phyloP scores from a whole-genome alignment of 148 eudicot species.

The Talinum fruticosum region DNA sequence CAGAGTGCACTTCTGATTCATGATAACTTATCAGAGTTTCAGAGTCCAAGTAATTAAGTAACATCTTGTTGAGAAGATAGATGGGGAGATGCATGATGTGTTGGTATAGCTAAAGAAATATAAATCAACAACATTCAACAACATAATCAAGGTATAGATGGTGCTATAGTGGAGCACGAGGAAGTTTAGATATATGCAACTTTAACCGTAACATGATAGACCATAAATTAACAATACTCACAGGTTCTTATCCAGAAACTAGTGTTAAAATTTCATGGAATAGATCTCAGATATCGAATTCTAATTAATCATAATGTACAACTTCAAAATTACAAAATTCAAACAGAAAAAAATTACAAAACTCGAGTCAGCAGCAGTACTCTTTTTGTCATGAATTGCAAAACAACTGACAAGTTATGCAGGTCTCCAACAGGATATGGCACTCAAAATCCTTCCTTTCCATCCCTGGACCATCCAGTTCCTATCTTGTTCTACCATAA shows the following conservation, averaged over 20 bases:
- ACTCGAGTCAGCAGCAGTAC: not conserved
- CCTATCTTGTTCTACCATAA: conserved; percentile 45
- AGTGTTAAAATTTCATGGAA: not conserved
- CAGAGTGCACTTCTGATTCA: conserved; percentile 13
- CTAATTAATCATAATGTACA: not conserved
- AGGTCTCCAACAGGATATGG: conserved; percentile 61
- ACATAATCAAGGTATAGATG: not conserved
- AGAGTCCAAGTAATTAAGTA: not conserved
- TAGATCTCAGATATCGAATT: not conserved
- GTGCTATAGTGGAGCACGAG: no score
- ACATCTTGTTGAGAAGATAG: not conserved
- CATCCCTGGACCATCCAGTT: conserved; percentile 75
- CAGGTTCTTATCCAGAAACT: not conserved
- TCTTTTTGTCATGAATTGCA: not conserved
- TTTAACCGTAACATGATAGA: not conserved
- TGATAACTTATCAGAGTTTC: not conserved
- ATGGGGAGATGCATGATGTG: not conserved
- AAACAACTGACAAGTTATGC: conserved; percentile 11
- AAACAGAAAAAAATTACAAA: not conserved
- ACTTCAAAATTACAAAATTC: not conserved
- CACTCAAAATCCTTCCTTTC: conserved; percentile 62
- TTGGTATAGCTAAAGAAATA: not conserved
- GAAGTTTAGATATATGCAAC: not conserved
- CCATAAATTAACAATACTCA: not conserved
- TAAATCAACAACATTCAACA: not conserved